These are phyloP conservation scores for Domatiomyces globalis DNA, from an alignment of 2,329 filamentous ascomycete genomes.

Conservation along the genomic window DNA sequence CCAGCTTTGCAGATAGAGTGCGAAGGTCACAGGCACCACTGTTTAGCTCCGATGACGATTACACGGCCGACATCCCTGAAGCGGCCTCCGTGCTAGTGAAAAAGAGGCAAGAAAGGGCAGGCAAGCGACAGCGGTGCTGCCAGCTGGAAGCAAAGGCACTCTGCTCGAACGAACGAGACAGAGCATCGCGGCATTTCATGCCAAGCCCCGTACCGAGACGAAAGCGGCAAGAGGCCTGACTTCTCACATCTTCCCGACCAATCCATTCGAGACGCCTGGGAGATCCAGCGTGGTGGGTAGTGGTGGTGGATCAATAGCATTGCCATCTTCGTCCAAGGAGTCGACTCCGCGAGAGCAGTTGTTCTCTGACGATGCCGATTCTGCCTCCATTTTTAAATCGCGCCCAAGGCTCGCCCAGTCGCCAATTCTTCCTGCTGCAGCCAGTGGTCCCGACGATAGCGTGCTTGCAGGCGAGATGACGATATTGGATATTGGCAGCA, in stretches of 20 bases:
- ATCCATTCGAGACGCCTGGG: constrained; percentile 41
- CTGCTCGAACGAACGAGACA: constrained; percentile 1
- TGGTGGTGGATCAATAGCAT: neutral
- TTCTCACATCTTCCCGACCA: constrained; percentile 36
- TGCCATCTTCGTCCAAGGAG: constrained; percentile 20
- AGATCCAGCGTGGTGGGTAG: neutral
- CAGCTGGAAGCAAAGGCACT: constrained; percentile 14
- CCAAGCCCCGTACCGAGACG: constrained; percentile 17
- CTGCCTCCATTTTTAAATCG: constrained; percentile 72
- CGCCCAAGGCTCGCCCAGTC: constrained; percentile 55
- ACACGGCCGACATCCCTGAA: neutral
- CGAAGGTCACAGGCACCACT: neutral
- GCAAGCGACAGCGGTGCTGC: constrained; percentile 44
- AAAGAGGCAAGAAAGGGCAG: neutral
- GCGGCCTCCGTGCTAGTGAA: no score
- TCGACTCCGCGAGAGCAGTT: constrained; percentile 52
- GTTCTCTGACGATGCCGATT: constrained; percentile 57
- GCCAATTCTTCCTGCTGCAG: constrained; percentile 2
- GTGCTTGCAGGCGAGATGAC: neutral
- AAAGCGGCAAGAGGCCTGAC: constrained; percentile 5
- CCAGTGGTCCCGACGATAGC: neutral
- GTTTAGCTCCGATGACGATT: neutral
- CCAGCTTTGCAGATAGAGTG: neutral
- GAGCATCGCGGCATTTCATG: neutral
- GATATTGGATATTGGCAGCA: neutral